Evolutionary conservation across 1,284 basidiomycete species (phyloP).

Genomic region (Sporisorium iseilematis-ciliati): DNA sequence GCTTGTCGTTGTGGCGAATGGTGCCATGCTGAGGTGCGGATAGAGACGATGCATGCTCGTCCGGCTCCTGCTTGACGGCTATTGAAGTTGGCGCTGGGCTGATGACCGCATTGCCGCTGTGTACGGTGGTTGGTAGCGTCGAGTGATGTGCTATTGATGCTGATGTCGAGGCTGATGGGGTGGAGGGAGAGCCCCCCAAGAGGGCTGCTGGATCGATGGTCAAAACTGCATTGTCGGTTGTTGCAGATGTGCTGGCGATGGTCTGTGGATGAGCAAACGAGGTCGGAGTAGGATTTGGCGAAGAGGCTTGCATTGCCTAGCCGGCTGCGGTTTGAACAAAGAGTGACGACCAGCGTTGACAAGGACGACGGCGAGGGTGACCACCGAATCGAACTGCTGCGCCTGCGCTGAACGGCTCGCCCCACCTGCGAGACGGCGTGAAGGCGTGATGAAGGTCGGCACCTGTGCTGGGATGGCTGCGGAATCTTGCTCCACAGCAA

Average conservation of each 20-base stretch:
- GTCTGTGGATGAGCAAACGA: constrained; percentile 2
- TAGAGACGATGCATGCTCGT: constrained; percentile 4
- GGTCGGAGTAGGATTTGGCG: constrained; percentile 23
- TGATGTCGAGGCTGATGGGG: background rate
- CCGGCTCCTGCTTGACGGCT: constrained; percentile 44
- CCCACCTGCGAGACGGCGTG: background rate
- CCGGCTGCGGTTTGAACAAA: background rate
- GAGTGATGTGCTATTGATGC: background rate
- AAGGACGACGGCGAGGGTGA: background rate
- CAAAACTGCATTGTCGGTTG: constrained; percentile 24
- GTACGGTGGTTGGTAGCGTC: background rate
- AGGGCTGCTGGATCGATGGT: constrained; percentile 44
- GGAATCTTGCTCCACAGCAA: too few relatives aligned
- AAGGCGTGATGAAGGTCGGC: background rate
- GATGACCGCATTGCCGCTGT: constrained; percentile 6
- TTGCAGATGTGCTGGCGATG: constrained; percentile 4
- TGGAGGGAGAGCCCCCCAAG: background rate
- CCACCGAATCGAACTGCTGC: background rate
- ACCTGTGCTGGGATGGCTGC: too few relatives aligned
- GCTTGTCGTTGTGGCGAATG: background rate
- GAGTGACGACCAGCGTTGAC: background rate
- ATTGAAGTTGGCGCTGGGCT: constrained; percentile 11
- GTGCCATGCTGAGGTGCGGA: background rate
- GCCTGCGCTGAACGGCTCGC: background rate
- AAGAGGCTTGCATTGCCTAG: constrained; percentile 45